A percentile compares a stretch with the other conserved stretches of the same genome.
These are phyloP conservation scores for Pleurotus tuoliensis DNA, from an alignment of 768 basidiomycete species.

Conservation along the genomic window DNA sequence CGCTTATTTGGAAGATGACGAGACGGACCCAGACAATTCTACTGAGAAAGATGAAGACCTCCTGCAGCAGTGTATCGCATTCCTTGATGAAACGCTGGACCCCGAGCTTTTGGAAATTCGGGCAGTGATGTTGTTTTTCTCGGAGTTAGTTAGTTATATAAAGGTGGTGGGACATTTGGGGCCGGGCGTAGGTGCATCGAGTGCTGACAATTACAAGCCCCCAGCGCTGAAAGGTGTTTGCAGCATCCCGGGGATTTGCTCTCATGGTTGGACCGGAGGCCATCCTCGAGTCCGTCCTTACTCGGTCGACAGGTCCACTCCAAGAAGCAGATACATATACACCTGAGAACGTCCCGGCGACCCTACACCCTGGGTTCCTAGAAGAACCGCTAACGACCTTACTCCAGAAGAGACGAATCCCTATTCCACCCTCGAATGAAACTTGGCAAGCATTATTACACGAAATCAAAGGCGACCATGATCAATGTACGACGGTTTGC, in stretches of 20 bases:
- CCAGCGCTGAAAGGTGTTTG: not conserved
- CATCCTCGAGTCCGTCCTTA: not conserved
- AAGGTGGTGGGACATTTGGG: not conserved
- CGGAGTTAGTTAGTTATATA: not conserved
- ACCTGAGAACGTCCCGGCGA: not conserved
- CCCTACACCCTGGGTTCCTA: not conserved
- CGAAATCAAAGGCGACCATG: slow-evolving; percentile 7
- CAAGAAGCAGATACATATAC: not conserved
- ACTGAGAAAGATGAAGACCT: not conserved
- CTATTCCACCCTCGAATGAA: too few relatives aligned
- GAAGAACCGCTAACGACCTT: not conserved
- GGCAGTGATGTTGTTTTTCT: not conserved
- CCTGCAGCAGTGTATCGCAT: not conserved
- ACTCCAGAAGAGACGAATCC: not conserved
- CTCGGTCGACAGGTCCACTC: not conserved
- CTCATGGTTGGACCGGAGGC: not conserved
- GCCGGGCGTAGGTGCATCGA: too few relatives aligned
- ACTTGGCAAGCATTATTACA: too few relatives aligned
- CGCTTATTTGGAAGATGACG: not conserved
- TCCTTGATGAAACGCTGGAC: not conserved
- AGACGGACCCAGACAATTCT: not conserved
- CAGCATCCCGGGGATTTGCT: not conserved
- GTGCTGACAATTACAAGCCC: too few relatives aligned
- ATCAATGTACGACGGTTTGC: slow-evolving; percentile 4
- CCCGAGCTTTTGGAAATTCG: not conserved